These are phyloP conservation scores for Vitis rotundifolia DNA, from an alignment of 164 flowering plant genomes.

Conservation along the genomic window DNA sequence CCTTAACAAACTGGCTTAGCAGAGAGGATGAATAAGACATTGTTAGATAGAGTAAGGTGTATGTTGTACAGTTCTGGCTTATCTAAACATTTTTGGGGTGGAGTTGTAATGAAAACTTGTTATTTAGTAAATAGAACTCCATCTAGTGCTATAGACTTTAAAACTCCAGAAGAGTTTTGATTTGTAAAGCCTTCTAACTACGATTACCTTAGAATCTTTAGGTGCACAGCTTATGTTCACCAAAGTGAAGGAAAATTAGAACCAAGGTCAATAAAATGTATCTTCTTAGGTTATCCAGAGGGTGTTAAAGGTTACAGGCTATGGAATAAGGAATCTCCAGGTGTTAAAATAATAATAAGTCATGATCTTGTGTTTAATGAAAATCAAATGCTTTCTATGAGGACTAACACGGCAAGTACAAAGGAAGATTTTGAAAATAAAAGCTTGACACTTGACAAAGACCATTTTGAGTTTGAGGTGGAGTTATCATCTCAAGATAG, in stretches of 20 bases:
- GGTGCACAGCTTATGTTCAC: neutral
- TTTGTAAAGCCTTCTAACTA: neutral
- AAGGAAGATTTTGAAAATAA: too few relatives aligned
- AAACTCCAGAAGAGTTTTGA: neutral
- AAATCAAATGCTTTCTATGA: too few relatives aligned
- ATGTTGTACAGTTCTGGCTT: neutral
- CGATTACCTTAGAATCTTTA: neutral
- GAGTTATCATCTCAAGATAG: too few relatives aligned
- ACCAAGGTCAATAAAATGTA: neutral
- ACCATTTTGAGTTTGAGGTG: too few relatives aligned
- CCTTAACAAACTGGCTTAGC: slow-evolving; percentile 11
- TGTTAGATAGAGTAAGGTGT: neutral
- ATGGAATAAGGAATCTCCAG: neutral
- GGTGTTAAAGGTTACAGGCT: slow-evolving; percentile 7
- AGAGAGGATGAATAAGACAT: too few relatives aligned
- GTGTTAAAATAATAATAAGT: neutral
- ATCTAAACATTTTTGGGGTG: slow-evolving; percentile 3
- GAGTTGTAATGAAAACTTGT: neutral
- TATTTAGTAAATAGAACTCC: slow-evolving; percentile 2
- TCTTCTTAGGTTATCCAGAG: neutral
- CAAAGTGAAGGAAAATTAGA: neutral
- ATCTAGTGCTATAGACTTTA: neutral
- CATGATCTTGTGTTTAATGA: too few relatives aligned
- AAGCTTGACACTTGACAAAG: too few relatives aligned
- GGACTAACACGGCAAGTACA: too few relatives aligned